Percentiles rank a stretch among this genome's conserved stretches.
Evolutionary conservation across 345 rosid species (phyloP).

Genomic region (Linum usitatissimum): DNA sequence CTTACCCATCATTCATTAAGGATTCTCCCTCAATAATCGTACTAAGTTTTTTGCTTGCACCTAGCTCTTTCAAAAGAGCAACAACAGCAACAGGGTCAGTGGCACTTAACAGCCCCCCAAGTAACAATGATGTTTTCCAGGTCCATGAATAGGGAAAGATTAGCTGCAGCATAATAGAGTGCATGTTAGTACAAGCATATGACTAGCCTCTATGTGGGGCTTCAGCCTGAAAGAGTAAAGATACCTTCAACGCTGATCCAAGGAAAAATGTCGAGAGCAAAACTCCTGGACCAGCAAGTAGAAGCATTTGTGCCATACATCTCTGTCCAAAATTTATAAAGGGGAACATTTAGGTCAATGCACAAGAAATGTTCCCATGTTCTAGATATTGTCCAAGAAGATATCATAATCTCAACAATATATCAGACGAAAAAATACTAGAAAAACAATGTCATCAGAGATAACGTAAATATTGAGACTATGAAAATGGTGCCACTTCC

Average conservation of each 20-base stretch:
- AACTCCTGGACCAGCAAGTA: conserved; percentile 97
- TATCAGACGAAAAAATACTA: neutral
- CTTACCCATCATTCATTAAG: conserved; percentile 96
- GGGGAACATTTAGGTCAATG: neutral
- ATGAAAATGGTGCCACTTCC: too few relatives aligned
- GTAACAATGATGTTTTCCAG: conserved; percentile 85
- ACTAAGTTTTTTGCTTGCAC: conserved; percentile 91
- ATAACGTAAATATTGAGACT: neutral
- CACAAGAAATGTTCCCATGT: neutral
- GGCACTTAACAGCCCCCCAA: conserved; percentile 95
- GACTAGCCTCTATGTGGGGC: neutral
- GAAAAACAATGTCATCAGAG: neutral
- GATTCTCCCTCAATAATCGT: conserved; percentile 97
- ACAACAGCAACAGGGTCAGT: conserved; percentile 99
- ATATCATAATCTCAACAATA: neutral
- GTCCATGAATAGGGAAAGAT: conserved; percentile 82
- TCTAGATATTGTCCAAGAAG: neutral
- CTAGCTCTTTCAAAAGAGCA: conserved; percentile 88
- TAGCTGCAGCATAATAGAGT: conserved; percentile 37
- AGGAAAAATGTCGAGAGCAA: conserved; percentile 72
- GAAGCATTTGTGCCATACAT: conserved; percentile 74
- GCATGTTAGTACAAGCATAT: conserved; percentile 4
- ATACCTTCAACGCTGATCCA: conserved; percentile 71
- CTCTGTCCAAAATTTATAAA: conserved; percentile 33
- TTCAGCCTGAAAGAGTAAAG: neutral